Conservation (phyloP, 78 protist genomes). For the Chrysochromulina tobinii region DNA sequence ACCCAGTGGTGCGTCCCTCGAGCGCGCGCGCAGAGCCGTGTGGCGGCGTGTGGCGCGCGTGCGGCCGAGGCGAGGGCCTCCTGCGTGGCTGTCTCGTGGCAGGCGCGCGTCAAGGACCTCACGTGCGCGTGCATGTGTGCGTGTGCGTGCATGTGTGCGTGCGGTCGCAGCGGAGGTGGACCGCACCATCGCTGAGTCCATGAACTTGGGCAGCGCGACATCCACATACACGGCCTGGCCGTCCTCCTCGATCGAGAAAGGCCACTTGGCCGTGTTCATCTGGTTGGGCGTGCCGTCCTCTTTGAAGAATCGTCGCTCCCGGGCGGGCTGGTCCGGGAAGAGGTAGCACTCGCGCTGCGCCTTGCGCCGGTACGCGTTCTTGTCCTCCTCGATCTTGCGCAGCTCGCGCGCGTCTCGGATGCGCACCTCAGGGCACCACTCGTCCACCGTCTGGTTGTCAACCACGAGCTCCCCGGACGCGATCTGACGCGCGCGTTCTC, state of each 20-base stretch:
- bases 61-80: too few species aligned
- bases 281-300: slow-evolving; percentile 24
- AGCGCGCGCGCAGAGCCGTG: too few species aligned
- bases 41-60: too few species aligned
- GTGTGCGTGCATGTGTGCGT: too few species aligned
- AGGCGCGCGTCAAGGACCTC: too few species aligned
- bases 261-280: slow-evolving; percentile 29
- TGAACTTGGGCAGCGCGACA: slow-evolving; percentile 23
- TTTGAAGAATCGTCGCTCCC: background rate
- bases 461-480: background rate
- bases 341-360: background rate
- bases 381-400: background rate
- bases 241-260: slow-evolving; percentile 4
- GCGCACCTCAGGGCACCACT: slow-evolving; percentile 8
- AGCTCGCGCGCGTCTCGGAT: background rate
- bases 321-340: background rate
- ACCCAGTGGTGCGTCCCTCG: too few species aligned
- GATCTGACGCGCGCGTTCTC: background rate
- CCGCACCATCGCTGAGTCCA: slow-evolving; percentile 50
- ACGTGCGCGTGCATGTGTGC: background rate
- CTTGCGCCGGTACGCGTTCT: background rate
- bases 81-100: too few species aligned
- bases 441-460: background rate
- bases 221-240: background rate
- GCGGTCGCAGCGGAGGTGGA: background rate